Base-by-base conservation (phyloP, 495 filamentous ascomycete species). In the Pyrenula aspistea region DNA sequence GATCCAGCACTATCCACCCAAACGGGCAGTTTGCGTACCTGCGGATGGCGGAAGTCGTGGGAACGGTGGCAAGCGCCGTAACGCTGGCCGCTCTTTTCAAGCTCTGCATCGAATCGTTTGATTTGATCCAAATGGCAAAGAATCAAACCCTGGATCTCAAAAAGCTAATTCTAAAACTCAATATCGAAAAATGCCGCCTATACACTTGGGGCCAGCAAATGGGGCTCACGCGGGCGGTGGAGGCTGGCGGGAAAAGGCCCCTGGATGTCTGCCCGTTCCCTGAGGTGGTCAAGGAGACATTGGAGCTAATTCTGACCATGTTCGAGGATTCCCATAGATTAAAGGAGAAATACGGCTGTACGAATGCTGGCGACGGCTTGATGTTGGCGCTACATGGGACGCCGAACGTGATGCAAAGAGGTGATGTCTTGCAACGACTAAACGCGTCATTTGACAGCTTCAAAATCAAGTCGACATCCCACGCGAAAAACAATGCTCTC, bases 181-280 rank as follows among this genome's bases (percentile, higher is more conserved):
- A 58, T 31, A 58, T 58, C 24, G 56, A 58, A 47, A 58, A 58
- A 58, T 58, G 56, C 52, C 53, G 56, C 19, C 56, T 58, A 4
- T 58, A 58, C 49, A 22, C 25, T 21, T 58, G 56, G 56, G 56
- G 56, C 10, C 15, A 58, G 53, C 12, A 54, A n/a, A 58, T 58
- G 56, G 56, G 56, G 15, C 53, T 58, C 20, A 58, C 56, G 22
- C 12, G 4, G 24, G 11, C 42, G n/a, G 2, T 25, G 23, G 20
- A 53, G 57, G 31, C 23, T 22, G 19, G 42, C 49, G 52, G 22
- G 22, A 56, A 10, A 12, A 20, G 8, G 22, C 50, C 19, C 10
- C 50, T 52, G 4, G 50, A 52, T 52, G 8, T 24, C 22, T 52
- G 50, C 50, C 50, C 50, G 50, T 20, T 10, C 22, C 19, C 8